A percentile compares a stretch with the other conserved stretches of the same genome.
Conservation (phyloP, 2,329 filamentous ascomycete species). For the Ophiostoma triangulosporum region DNA sequence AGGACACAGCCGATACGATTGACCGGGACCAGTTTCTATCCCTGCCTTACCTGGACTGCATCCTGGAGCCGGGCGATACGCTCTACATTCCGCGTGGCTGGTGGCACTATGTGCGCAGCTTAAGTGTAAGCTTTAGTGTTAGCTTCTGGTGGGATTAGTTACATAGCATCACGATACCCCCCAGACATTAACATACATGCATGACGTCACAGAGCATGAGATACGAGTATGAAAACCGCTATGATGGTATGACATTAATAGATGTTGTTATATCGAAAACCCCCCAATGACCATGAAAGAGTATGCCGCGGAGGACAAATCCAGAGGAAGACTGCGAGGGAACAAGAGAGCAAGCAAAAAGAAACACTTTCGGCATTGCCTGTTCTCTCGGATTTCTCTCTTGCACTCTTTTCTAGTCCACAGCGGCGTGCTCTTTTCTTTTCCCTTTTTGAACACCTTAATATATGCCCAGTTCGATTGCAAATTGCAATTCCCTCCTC, state of each 20-base stretch:
- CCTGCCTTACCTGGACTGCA: constrained; percentile 57
- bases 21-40: constrained; percentile 8
- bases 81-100: constrained; percentile 86
- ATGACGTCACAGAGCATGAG: neutral
- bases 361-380: constrained; percentile 1
- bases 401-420: neutral
- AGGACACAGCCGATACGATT: constrained; percentile 10
- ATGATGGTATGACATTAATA: neutral
- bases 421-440: neutral
- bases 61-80: constrained; percentile 69
- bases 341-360: neutral
- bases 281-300: neutral
- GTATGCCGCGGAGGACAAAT: neutral
- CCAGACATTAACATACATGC: neutral
- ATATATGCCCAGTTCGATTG: neutral
- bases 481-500: neutral
- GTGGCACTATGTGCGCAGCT: constrained; percentile 92
- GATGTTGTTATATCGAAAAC: neutral
- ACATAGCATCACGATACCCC: neutral
- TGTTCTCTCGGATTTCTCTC: neutral
- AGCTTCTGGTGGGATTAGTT: constrained; percentile 81
- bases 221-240: neutral
- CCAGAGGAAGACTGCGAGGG: neutral
- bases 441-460: neutral
- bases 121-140: constrained; percentile 82